Conservation (phyloP, 768 basidiomycete genomes). For the Rhodocollybia butyracea region DNA sequence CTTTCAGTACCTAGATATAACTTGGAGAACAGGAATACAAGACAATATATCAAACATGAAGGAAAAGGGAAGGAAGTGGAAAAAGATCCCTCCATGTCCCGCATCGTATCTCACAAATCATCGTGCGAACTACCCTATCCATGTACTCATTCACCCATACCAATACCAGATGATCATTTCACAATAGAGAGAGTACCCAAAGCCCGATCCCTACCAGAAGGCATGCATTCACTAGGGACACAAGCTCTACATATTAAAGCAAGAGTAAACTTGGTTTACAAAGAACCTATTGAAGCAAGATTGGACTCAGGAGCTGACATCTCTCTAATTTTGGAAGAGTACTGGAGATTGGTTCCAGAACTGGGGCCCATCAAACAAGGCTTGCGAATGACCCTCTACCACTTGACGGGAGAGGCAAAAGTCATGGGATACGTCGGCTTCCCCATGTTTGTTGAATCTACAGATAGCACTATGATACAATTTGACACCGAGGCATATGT, state of each 20-base stretch:
- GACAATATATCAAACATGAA: not conserved
- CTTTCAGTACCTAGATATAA: not conserved
- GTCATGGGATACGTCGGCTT: constrained; percentile 17
- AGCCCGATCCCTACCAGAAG: not conserved
- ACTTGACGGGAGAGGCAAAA: constrained; percentile 10
- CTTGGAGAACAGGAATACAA: not conserved
- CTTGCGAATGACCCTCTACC: constrained; percentile 10
- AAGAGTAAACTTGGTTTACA: not conserved
- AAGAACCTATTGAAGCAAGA: not conserved
- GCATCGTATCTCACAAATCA: not conserved
- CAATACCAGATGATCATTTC: not conserved
- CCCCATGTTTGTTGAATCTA: constrained; percentile 6
- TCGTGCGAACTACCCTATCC: not conserved
- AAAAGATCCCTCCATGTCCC: not conserved
- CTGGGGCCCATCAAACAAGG: not conserved
- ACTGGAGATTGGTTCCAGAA: not conserved
- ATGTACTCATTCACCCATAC: not conserved
- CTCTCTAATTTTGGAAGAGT: constrained; percentile 13
- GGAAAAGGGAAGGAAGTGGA: not conserved
- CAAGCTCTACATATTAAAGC: not conserved
- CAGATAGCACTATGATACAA: constrained; percentile 5
- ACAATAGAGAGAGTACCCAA: not conserved
- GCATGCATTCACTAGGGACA: not conserved
- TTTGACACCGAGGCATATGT: constrained; percentile 20
- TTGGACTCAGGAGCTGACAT: not conserved